Evolutionary conservation across 768 basidiomycete species (phyloP).

Genomic region (Paxillus involutus): DNA sequence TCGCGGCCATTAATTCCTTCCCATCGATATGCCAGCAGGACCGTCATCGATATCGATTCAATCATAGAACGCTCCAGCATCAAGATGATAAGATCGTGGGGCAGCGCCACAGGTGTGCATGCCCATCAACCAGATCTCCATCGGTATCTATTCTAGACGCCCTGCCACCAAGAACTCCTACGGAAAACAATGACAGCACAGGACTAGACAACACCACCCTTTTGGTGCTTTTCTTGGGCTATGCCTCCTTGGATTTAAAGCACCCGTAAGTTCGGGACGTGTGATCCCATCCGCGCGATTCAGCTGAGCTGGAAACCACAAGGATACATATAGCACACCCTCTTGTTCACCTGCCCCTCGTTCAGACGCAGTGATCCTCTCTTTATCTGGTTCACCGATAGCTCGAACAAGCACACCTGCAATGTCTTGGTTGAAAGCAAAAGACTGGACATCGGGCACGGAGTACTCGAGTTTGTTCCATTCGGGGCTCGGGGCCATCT

Average conservation of each 20-base stretch:
- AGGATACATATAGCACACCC: slow-evolving; percentile 27
- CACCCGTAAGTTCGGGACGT: slow-evolving; percentile 1
- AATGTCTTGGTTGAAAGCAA: slow-evolving; percentile 34
- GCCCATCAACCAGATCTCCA: no score
- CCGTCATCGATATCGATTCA: neutral
- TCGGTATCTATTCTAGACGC: slow-evolving; percentile 12
- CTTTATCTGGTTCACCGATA: neutral
- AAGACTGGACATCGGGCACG: slow-evolving; percentile 27
- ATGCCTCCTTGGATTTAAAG: slow-evolving; percentile 1
- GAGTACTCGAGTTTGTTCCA: slow-evolving; percentile 37
- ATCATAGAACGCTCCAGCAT: neutral
- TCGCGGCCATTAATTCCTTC: neutral
- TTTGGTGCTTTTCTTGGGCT: slow-evolving; percentile 12
- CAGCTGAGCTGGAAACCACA: slow-evolving; percentile 17
- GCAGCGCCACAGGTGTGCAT: neutral
- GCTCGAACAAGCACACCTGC: neutral
- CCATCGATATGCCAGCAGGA: neutral
- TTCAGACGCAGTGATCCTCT: neutral
- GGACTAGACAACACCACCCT: slow-evolving; percentile 9
- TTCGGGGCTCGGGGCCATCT: slow-evolving; percentile 34
- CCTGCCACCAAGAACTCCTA: neutral
- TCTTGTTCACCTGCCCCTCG: neutral
- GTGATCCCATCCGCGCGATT: slow-evolving; percentile 4
- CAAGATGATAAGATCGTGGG: neutral
- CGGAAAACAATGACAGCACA: slow-evolving; percentile 2